Base-by-base conservation (phyloP, 2,329 filamentous ascomycete species). In the Alternaria triticimaculans region DNA sequence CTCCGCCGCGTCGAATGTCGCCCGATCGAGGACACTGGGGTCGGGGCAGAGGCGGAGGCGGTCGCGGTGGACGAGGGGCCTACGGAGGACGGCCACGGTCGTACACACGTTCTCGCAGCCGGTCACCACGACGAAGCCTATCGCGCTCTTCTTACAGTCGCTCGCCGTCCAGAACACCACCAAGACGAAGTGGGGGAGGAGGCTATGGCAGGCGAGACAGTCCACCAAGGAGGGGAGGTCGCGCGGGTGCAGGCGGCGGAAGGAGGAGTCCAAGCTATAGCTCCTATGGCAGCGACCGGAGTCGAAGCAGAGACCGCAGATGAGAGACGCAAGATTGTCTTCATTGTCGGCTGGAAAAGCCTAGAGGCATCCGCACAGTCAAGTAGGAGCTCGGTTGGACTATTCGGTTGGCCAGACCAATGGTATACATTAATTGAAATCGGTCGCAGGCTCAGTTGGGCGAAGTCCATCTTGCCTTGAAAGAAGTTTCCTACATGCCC, bases 251-350 rank as follows among this genome's bases (percentile, higher is more conserved):
- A 26, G 73, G 71, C 55, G 80, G 60, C 25, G 63, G 55, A 65
- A 82, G 87, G 65, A 83, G 88, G 67, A 89, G 87, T 70, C 86
- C 86, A 5, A 90, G 88, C 71, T 89, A 89, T 71, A 87, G 85
- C 70, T 89, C 87, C 67, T 89, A 89, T 70, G 87, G 86, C 71
- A 89, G 87, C 73, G 74, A 84, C 72, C 84, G 84, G 67, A 85
- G 83, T 57, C 73, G 81, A 58, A 85, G 82, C 64, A 76, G 82
- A 56, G 69, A 71, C 26, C 69, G 68, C 10, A 71, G 69, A 57
- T 74, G 62, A 63, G 23, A 21, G 20, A 51, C 9, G 20, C 10
- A 21, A 12, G n/a, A 21, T 37, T 23, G 33, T 18, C 28, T 20
- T 21, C n/a, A 21, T 33, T 53, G 15, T 58, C 26, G 8, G 12